Base-by-base conservation (phyloP, 208 protist genomes). In the Trypanosoma vivax region DNA sequence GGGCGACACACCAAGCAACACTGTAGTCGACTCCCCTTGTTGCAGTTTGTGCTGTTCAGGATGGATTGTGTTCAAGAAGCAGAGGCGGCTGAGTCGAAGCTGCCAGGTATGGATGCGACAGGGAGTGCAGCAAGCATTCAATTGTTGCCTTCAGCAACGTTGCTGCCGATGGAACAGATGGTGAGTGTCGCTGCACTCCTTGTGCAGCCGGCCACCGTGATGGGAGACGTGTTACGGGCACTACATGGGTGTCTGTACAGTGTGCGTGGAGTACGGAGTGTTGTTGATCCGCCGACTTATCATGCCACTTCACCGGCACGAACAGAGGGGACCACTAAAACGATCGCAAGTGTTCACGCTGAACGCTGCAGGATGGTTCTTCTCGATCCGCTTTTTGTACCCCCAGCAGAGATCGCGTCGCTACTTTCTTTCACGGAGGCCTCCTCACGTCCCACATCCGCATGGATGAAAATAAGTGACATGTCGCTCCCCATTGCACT, bases 201-300 rank as follows among this genome's bases (percentile, higher is more conserved):
- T 19, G 71, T 85, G n/a, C 41, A 47, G 19, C 79, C 79, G 1
- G 51, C 71, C 9, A 16, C 35, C 1, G 46, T 50, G 0, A 68
- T 73, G 18, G 74, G 75, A 9, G 52, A 50, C 2, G 46, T 92
- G 30, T 58, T 92, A 47, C 54, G 49, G 41, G 65, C 66, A 0
- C 59, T 92, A 41, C 72, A 68, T 14, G 78, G 78, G 1, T 55
- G 46, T 14, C 64, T 92, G 2, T 83, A 69, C 49, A 61, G 59
- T 24, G 65, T 77, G 37, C 76, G 84, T 2, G 70, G 65, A 3
- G 78, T 92, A 50, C 76, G 77, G 2, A 88, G 69, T 46, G 83
- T 85, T 0, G 14, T 73, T 5, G 68, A 82, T 37, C 65, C 19
- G 13, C 33, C 34, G 37, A n/a, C n/a, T n/a, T n/a, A n/a, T n/a